Conservation (phyloP, 2,329 filamentous ascomycete species). For the Periconia macrospinosa region DNA sequence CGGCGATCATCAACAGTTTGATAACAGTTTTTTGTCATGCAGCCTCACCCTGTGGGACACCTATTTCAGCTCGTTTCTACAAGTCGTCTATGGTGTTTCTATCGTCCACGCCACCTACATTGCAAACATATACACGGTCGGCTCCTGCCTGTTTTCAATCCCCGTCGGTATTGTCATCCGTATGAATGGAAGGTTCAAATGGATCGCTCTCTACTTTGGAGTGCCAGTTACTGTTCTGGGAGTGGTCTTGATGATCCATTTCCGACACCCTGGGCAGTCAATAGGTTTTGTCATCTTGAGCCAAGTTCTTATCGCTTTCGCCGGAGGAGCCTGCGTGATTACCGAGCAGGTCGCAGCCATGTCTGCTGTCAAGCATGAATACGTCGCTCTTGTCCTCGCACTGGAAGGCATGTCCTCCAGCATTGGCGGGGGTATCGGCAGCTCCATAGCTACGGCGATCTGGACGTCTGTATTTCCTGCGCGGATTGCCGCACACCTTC, state of each 20-base stretch:
- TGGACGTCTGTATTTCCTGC: constrained; percentile 62
- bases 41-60: constrained; percentile 36
- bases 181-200: constrained; percentile 22
- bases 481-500: constrained; percentile 49
- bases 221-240: constrained; percentile 25
- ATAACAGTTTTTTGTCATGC: too few species aligned
- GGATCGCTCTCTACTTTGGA: constrained; percentile 14
- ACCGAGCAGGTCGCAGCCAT: constrained; percentile 24
- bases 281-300: constrained; percentile 36
- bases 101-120: constrained; percentile 37
- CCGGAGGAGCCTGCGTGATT: constrained; percentile 26
- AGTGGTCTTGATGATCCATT: constrained; percentile 29
- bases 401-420: constrained; percentile 61
- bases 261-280: constrained; percentile 19
- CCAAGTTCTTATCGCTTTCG: constrained; percentile 30
- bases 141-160: constrained; percentile 14
- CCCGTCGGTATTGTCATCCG: constrained; percentile 5
- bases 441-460: constrained; percentile 62
- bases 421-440: constrained; percentile 51
- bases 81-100: constrained; percentile 36
- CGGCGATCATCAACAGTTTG: too few species aligned
- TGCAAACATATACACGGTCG: constrained; percentile 35
- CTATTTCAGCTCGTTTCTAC: constrained; percentile 43
- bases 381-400: constrained; percentile 50
- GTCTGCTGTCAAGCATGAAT: constrained; percentile 38